Base-by-base conservation (phyloP, 306 rosid genomes). In the Carpinus viminea region DNA sequence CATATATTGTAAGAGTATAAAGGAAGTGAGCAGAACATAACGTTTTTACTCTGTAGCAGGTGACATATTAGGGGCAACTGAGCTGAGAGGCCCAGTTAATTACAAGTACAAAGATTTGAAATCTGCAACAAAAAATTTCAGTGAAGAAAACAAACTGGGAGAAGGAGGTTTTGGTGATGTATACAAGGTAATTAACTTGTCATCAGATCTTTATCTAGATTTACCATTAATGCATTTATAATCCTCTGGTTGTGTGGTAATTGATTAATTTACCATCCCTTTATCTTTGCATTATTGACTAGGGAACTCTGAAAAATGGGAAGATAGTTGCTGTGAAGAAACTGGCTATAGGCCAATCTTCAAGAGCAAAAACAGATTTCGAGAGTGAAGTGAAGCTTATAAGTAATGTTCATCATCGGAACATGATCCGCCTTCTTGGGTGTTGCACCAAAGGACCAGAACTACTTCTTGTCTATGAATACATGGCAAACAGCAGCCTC, bases 101-200 rank as follows among this genome's bases (percentile, higher is more conserved):
- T 91, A 83, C n/a, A 83, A 73, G 8, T 84, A 86, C 31, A 89
- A 85, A 24, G 96, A 86, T 76, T 78, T 91, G 84, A 91, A 87
- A 73, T 51, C 75, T 4, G 96, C 96, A 71, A 89, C 96, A 4
- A 81, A 82, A 4, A 86, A 88, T 41, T 91, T 89, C 50, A 85
- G 86, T 47, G 86, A 71, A 7, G 89, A 87, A 78, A 89, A 85
- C 53, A 91, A 91, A 72, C 82, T 91, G 12, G 96, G 96, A 74
- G 93, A 86, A 80, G 96, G 96, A 66, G 96, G 93, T 36, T 91
- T 91, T 62, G 93, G 96, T 28, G 89, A 83, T 16, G 93, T 91
- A 59, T 89, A 88, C 72, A 91, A 88, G 97, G 96, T 91, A 75
- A n/a, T n/a, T n/a, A n/a, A 75, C 28, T 36, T 28, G 8, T 72